These are phyloP conservation scores for Orbilia ellipsospora DNA, from an alignment of 2,329 filamentous ascomycete genomes.

Conservation along the genomic window DNA sequence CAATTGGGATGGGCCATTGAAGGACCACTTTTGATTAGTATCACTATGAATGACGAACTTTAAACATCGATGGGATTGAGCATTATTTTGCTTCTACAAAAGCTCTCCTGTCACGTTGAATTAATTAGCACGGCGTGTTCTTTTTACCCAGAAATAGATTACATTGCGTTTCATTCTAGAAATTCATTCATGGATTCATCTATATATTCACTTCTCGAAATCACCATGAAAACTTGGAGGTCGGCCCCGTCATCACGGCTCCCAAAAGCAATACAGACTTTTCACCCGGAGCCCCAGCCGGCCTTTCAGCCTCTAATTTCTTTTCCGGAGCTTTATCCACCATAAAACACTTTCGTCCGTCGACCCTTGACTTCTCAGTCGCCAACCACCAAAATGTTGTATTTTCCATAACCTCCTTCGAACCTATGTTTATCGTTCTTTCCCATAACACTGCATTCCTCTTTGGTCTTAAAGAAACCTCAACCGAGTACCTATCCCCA, in stretches of 20 bases:
- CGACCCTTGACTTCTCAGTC: conserved; percentile 32
- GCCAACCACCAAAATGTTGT: conserved; percentile 40
- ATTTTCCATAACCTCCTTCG: conserved; percentile 24
- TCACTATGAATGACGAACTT: too few relatives aligned
- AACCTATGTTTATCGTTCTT: conserved; percentile 1
- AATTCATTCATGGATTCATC: too few relatives aligned
- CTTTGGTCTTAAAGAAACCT: conserved; percentile 37
- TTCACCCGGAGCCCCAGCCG: neutral
- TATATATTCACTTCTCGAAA: neutral
- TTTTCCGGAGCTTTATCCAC: neutral
- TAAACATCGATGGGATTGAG: too few relatives aligned
- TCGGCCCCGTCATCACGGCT: neutral
- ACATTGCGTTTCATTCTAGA: too few relatives aligned
- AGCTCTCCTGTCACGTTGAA: too few relatives aligned
- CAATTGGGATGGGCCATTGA: neutral
- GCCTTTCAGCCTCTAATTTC: neutral
- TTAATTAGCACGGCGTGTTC: too few relatives aligned
- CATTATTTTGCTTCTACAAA: too few relatives aligned
- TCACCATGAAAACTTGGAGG: conserved; percentile 3
- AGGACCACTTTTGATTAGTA: too few relatives aligned
- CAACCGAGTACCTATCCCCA: conserved; percentile 38
- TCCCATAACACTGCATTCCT: conserved; percentile 24
- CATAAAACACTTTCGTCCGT: conserved; percentile 42
- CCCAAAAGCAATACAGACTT: neutral
- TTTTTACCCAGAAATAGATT: too few relatives aligned